phyloP scores from a whole-genome alignment of 805 yeast species.

The Spathaspora boniae region DNA sequence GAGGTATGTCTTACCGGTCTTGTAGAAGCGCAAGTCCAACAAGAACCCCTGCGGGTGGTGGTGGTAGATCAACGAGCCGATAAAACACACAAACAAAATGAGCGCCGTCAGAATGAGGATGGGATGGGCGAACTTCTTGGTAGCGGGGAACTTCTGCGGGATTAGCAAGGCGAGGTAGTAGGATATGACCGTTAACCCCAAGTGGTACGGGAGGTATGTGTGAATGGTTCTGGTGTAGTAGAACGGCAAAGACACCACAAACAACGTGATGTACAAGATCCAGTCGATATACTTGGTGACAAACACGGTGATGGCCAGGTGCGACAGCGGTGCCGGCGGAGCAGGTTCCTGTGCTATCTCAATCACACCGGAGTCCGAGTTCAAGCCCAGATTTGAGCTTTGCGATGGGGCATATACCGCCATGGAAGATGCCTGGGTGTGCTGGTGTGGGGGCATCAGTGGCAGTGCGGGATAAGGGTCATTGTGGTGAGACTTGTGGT shows the following conservation, averaged over 20 bases:
- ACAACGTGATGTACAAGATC: slow-evolving; percentile 44
- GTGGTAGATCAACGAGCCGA: slow-evolving; percentile 52
- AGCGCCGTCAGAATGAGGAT: slow-evolving; percentile 62
- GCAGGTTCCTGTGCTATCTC: no score
- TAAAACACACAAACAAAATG: slow-evolving; percentile 61
- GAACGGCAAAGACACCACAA: slow-evolving; percentile 56
- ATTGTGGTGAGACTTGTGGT: slow-evolving; percentile 11
- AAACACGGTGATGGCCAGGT: slow-evolving; percentile 34
- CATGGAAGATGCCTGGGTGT: no score
- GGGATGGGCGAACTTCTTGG: slow-evolving; percentile 63
- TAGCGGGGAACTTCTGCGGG: slow-evolving; percentile 41
- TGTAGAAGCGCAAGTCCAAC: slow-evolving; percentile 50
- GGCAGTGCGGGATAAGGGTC: neutral
- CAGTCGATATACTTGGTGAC: slow-evolving; percentile 52
- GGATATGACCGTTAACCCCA: slow-evolving; percentile 55
- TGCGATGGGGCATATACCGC: no score
- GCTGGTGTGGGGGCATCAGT: slow-evolving; percentile 2
- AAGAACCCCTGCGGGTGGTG: slow-evolving; percentile 47
- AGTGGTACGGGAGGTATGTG: slow-evolving; percentile 59
- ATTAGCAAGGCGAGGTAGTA: slow-evolving; percentile 50
- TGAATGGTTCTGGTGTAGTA: slow-evolving; percentile 49
- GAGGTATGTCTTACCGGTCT: slow-evolving; percentile 67
- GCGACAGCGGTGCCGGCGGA: no score
- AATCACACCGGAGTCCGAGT: no score
- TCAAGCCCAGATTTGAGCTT: no score